Evolutionary conservation across 1,284 basidiomycete genomes (phyloP).

Genomic region (Sporisorium exsertum): DNA sequence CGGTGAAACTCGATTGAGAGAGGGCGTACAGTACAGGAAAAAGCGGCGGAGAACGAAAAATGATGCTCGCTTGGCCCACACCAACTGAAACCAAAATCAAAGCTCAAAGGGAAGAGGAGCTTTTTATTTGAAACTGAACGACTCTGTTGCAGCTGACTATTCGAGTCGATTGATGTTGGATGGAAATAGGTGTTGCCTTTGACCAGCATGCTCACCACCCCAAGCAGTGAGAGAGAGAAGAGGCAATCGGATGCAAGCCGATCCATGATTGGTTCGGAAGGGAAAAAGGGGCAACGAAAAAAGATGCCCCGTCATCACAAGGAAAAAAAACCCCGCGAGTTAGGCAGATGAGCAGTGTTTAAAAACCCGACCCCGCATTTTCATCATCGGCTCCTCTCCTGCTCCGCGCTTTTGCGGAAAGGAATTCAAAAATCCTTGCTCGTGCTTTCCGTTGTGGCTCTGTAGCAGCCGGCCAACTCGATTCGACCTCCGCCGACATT

Average conservation of each 20-base stretch:
- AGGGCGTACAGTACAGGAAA: constrained; percentile 5
- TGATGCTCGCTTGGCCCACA: constrained; percentile 8
- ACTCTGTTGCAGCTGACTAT: too few relatives aligned
- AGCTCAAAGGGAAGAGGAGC: too few relatives aligned
- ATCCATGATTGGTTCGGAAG: background rate
- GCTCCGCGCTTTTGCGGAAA: background rate
- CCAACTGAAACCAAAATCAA: background rate
- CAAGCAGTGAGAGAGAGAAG: too few relatives aligned
- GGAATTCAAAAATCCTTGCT: too few relatives aligned
- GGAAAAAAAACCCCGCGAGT: background rate
- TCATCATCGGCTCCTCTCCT: background rate
- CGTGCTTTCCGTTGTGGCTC: too few relatives aligned
- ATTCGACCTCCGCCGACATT: background rate
- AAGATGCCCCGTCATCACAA: background rate
- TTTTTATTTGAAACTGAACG: too few relatives aligned
- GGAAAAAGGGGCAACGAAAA: background rate
- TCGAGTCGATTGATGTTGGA: too few relatives aligned
- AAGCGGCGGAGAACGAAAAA: constrained; percentile 10
- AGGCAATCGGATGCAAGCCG: background rate
- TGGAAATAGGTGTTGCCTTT: too few relatives aligned
- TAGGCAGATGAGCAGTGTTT: background rate
- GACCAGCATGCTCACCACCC: too few relatives aligned
- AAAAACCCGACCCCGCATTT: background rate
- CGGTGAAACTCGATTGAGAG: constrained; percentile 12
- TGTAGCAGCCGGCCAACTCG: background rate